Evolutionary conservation across 2,329 filamentous ascomycete species (phyloP).

Genomic region (Sarocladium oryzae): DNA sequence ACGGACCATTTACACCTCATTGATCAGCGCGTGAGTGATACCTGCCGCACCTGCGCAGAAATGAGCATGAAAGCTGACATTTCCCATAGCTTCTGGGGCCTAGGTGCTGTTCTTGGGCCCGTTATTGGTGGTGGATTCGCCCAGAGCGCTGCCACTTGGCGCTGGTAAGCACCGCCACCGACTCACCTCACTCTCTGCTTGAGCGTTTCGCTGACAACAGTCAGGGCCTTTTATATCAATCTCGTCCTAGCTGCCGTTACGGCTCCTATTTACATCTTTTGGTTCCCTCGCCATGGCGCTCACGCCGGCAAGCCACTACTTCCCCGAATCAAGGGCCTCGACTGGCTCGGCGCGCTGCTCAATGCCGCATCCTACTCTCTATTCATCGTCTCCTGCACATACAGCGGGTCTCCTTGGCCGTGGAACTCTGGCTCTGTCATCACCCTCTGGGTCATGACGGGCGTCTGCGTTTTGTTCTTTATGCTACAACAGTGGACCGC

Average conservation of each 20-base stretch:
- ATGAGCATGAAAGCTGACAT: slow-evolving; percentile 16
- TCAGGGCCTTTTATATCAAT: slow-evolving; percentile 46
- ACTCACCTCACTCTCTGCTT: slow-evolving; percentile 17
- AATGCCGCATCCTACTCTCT: slow-evolving; percentile 33
- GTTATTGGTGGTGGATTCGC: slow-evolving; percentile 15
- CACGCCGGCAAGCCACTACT: slow-evolving; percentile 9
- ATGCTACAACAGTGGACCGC: slow-evolving; percentile 35
- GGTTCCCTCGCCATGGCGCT: slow-evolving; percentile 20
- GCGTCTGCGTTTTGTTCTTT: slow-evolving; percentile 36
- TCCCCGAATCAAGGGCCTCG: not conserved
- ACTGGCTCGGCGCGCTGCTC: slow-evolving; percentile 18
- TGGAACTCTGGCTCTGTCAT: slow-evolving; percentile 41
- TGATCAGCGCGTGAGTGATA: too few species aligned
- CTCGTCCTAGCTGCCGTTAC: slow-evolving; percentile 36
- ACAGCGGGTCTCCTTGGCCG: slow-evolving; percentile 41
- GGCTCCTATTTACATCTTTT: slow-evolving; percentile 22
- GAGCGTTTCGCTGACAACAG: slow-evolving; percentile 34
- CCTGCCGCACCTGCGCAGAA: too few species aligned
- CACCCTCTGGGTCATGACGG: slow-evolving; percentile 36
- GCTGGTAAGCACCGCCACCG: not conserved
- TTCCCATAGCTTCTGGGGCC: slow-evolving; percentile 29
- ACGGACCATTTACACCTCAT: not conserved
- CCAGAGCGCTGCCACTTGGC: not conserved
- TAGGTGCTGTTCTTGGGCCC: slow-evolving; percentile 35
- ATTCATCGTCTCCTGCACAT: slow-evolving; percentile 41